These are phyloP conservation scores for Penicillium paneum DNA, from an alignment of 2,329 filamentous ascomycete species.

Conservation along the genomic window DNA sequence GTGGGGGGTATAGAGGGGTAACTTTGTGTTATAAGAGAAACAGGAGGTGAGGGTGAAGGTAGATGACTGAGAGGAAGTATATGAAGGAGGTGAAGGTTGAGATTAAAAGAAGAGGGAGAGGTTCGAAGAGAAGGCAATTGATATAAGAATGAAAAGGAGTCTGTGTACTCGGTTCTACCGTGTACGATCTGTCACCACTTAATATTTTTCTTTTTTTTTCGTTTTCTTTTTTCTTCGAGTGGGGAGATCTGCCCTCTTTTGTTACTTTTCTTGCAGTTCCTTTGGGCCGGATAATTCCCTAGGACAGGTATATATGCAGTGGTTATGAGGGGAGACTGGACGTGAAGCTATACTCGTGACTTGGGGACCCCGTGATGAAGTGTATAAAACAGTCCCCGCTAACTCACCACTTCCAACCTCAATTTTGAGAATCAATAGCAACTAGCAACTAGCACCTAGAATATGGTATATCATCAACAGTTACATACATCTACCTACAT, in stretches of 20 bases:
- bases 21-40: not conserved
- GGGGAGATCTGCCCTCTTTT: constrained; percentile 2
- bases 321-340: not conserved
- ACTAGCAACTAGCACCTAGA: not conserved
- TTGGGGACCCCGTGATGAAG: not conserved
- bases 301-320: not conserved
- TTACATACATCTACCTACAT: not conserved
- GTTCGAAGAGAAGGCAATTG: constrained; percentile 13
- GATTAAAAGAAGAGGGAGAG: constrained; percentile 5
- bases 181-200: constrained; percentile 28
- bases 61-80: not conserved
- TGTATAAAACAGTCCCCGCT: not conserved
- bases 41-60: not conserved
- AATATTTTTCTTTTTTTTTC: constrained; percentile 12
- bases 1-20: constrained; percentile 25
- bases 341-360: not conserved
- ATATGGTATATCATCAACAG: too few species aligned
- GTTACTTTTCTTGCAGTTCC: not conserved
- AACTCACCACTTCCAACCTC: not conserved
- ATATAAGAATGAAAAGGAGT: constrained; percentile 10
- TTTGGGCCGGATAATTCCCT: constrained; percentile 6
- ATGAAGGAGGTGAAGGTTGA: not conserved
- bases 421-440: not conserved
- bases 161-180: constrained; percentile 27
- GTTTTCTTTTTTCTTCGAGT: not conserved